Base-by-base conservation (phyloP, 169 alveolate species). In the Eimeria praecox region DNA sequence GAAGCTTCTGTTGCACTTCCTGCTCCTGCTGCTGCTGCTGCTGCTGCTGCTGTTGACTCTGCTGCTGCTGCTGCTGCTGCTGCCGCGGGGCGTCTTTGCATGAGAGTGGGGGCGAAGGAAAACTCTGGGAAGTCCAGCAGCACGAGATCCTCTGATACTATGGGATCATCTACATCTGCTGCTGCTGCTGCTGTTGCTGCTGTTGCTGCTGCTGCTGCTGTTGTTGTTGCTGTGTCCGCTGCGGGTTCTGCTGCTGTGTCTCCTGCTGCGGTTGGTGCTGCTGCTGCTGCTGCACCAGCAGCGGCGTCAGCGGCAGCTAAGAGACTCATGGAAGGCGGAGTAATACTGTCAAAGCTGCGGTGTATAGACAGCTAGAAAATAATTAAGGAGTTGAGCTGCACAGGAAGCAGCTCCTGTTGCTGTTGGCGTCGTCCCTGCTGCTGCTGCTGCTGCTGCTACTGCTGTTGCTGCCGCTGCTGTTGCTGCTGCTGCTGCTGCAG, bases 41-140 rank as follows among this genome's bases (percentile, higher is more conserved):
- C 54, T 40, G 56, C 44, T 40, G 54, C 56, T 16, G 77, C 40
- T 59, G 54, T 62, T 85, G 80, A 78, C 33, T 78, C 62, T 85
- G 56, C 54, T 59, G 77, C 44, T 40, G 56, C 78, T 56, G 77
- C 38, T 54, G 59, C 80, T 30, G 52, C 52, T 30, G 71, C 62
- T 59, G 75, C 62, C 22, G 35, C 59, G 0, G 52, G 92, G 10
- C 40, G n/a, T 38, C 92, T 56, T 44, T 59, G 38, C 78, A 54
- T 85, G 40, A 85, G 92, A 40, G 38, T 54, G 27, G 92, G 92
- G 42, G 92, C 77, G 10, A 85, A 54, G 56, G 92, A 85, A n/a
- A 85, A 85, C 80, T 85, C 92, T 16, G 92, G 92, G 38, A 85
- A 85, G 59, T 85, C 92, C 24, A 85, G 92, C 56, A 85, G 92